Percentiles rank a stretch among this genome's conserved stretches.
phyloP scores from a whole-genome alignment of 495 filamentous ascomycete species.

The Penicillium malachiteum region DNA sequence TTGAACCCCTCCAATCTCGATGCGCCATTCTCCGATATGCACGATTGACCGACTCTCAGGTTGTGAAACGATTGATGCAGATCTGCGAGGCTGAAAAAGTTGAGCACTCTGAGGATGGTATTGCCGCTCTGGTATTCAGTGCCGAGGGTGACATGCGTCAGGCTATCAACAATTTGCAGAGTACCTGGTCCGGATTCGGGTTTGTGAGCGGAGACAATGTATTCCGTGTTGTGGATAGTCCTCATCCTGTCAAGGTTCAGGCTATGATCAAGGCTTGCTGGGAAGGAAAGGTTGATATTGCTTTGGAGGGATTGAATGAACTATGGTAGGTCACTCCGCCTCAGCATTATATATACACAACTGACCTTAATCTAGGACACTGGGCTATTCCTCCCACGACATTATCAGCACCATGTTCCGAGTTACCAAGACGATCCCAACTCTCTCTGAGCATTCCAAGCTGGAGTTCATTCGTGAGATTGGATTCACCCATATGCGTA shows the following conservation, averaged over 20 bases:
- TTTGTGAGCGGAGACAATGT: conserved; percentile 98
- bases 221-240: conserved; percentile 95
- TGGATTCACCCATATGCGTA: conserved; percentile 98
- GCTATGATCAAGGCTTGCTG: conserved; percentile 97
- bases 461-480: conserved; percentile 97
- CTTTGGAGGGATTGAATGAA: conserved; percentile 83
- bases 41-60: conserved; percentile 85
- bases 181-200: conserved; percentile 91
- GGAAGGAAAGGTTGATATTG: conserved; percentile 84
- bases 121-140: conserved; percentile 93
- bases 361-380: conserved; percentile 45
- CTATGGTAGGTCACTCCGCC: conserved; percentile 61
- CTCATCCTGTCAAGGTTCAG: conserved; percentile 97
- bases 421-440: conserved; percentile 91
- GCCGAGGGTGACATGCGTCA: conserved; percentile 99
- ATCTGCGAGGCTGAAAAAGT: conserved; percentile 88
- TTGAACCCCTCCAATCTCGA: conserved; percentile 93
- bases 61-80: conserved; percentile 85
- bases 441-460: conserved; percentile 87
- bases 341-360: no score
- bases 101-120: conserved; percentile 86
- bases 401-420: conserved; percentile 99
- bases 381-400: conserved; percentile 94
- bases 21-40: conserved; percentile 96
- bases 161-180: conserved; percentile 98